phyloP scores from a whole-genome alignment of 106 monocot species.

The Agapanthus africanus region DNA sequence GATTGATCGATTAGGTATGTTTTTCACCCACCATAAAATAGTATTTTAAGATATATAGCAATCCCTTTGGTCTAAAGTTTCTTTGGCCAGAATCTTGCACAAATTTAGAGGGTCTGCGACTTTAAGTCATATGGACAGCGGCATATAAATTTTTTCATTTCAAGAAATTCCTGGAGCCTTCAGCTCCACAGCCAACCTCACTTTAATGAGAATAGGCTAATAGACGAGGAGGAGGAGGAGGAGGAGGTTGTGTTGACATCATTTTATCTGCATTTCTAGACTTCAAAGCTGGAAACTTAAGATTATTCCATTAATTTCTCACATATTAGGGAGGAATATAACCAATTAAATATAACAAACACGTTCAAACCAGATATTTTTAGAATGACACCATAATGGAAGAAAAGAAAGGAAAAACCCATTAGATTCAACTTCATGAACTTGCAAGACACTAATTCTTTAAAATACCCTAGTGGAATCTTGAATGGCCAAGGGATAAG shows the following conservation, averaged over 20 bases:
- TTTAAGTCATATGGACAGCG: no score
- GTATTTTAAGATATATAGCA: no score
- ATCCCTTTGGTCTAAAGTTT: no score
- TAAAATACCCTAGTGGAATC: conserved; percentile 91
- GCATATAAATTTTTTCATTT: no score
- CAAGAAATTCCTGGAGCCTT: no score
- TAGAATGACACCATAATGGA: not conserved
- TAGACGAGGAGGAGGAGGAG: no score
- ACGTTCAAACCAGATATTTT: not conserved
- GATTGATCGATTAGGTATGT: not conserved
- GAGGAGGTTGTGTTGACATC: not conserved
- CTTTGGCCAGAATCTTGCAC: no score
- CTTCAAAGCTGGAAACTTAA: not conserved
- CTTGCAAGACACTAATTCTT: not conserved
- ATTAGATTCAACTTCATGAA: not conserved
- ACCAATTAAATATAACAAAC: not conserved
- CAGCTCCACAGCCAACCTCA: no score
- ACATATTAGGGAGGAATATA: not conserved
- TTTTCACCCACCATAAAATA: no score
- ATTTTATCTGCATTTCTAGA: not conserved
- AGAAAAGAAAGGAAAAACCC: not conserved
- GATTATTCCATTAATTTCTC: no score
- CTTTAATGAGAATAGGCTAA: not conserved
- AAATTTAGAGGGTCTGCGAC: no score
- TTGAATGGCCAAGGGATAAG: conserved; percentile 70